A percentile compares a stretch with the other conserved stretches of the same genome.
phyloP scores from a whole-genome alignment of 345 rosid genomes.

The Eucalyptus globulus region DNA sequence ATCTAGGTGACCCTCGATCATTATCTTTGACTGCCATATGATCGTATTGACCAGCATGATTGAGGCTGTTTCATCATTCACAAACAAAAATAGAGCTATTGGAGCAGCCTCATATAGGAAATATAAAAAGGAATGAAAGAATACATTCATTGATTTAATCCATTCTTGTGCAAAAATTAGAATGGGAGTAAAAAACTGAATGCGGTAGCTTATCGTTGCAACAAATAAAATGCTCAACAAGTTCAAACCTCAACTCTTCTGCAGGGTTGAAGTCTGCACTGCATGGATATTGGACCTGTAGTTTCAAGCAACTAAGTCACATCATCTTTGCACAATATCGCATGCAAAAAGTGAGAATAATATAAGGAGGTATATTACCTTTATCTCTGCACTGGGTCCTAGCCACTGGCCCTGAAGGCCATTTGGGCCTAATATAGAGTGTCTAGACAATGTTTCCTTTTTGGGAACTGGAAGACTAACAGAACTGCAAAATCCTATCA shows the following conservation, averaged over 20 bases:
- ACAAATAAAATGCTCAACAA: background rate
- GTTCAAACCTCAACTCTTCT: slow-evolving; percentile 37
- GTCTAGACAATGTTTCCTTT: slow-evolving; percentile 90
- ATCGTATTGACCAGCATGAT: slow-evolving; percentile 27
- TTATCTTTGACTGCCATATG: slow-evolving; percentile 24
- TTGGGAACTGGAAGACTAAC: slow-evolving; percentile 53
- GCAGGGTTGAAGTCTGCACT: slow-evolving; percentile 29
- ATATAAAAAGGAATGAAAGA: background rate
- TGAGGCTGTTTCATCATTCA: slow-evolving; percentile 25
- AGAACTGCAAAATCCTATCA: slow-evolving; percentile 41
- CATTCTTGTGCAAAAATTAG: background rate
- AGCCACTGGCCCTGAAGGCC: slow-evolving; percentile 87
- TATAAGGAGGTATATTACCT: slow-evolving; percentile 30
- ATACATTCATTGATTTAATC: background rate
- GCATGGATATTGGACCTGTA: slow-evolving; percentile 50
- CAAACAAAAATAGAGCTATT: slow-evolving; percentile 7
- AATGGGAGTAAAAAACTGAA: background rate
- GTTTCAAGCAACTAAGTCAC: background rate
- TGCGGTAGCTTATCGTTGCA: background rate
- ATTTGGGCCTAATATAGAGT: slow-evolving; percentile 80
- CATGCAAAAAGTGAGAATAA: background rate
- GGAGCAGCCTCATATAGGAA: background rate
- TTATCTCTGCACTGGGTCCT: slow-evolving; percentile 64
- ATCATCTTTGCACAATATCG: background rate
- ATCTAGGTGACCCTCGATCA: slow-evolving; percentile 22